Conservation (phyloP, 2,329 filamentous ascomycete genomes). For the Penicillium sp. region DNA sequence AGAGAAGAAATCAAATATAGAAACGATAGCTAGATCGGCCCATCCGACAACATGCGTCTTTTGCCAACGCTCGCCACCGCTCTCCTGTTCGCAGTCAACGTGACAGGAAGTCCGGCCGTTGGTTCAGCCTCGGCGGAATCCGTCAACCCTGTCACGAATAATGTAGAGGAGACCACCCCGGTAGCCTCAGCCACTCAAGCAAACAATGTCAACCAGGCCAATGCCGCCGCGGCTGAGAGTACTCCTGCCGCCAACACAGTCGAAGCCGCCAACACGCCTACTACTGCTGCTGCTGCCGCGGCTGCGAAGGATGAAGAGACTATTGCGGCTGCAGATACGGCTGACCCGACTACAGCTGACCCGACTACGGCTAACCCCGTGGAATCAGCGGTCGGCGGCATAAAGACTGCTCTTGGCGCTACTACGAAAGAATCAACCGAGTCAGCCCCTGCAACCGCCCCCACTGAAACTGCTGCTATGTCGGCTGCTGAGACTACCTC, state of each 20-base stretch:
- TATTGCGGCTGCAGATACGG: neutral
- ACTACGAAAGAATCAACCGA: neutral
- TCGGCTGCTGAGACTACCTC: slow-evolving; percentile 4
- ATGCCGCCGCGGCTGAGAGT: neutral
- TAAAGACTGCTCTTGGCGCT: slow-evolving; percentile 1
- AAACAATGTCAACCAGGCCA: slow-evolving; percentile 11
- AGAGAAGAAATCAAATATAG: neutral
- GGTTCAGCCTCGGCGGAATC: slow-evolving; percentile 8
- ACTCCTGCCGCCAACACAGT: too few relatives aligned
- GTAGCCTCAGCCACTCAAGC: slow-evolving; percentile 5
- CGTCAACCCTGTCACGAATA: slow-evolving; percentile 6
- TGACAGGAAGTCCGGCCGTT: slow-evolving; percentile 21
- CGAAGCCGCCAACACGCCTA: too few relatives aligned
- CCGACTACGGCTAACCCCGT: slow-evolving; percentile 2
- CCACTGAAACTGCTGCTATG: neutral
- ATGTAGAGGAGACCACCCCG: neutral
- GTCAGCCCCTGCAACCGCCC: neutral
- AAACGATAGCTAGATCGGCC: neutral
- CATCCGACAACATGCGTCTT: slow-evolving; percentile 24
- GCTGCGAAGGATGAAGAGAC: slow-evolving; percentile 3
- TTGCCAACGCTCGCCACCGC: slow-evolving; percentile 25
- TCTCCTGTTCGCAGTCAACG: slow-evolving; percentile 20
- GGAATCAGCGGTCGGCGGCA: slow-evolving; percentile 7
- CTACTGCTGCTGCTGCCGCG: slow-evolving; percentile 4
- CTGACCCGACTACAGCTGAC: slow-evolving; percentile 1